These are phyloP conservation scores for Chenopodium berlandieri DNA, from an alignment of 148 eudicot genomes.

Conservation along the genomic window DNA sequence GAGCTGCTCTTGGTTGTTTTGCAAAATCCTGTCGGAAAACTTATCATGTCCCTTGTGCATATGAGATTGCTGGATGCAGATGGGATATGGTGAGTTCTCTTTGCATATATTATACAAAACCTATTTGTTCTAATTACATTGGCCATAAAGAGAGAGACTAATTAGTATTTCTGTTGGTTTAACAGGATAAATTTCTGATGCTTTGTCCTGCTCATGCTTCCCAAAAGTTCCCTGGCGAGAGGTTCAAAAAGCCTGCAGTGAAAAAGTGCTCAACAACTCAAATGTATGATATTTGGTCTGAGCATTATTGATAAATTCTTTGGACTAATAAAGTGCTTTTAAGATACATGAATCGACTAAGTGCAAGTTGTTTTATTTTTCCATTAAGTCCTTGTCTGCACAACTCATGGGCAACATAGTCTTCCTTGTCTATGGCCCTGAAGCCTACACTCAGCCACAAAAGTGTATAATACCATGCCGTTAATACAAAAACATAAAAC, in stretches of 20 bases:
- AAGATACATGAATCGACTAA: neutral
- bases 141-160: neutral
- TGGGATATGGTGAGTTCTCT: slow-evolving; percentile 72
- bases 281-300: slow-evolving; percentile 37
- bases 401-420: neutral
- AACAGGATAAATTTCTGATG: slow-evolving; percentile 63
- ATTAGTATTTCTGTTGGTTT: slow-evolving; percentile 5
- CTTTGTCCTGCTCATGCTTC: slow-evolving; percentile 68
- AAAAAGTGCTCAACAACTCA: slow-evolving; percentile 34
- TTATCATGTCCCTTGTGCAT: slow-evolving; percentile 86
- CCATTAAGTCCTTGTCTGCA: neutral
- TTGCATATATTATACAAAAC: neutral
- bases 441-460: neutral
- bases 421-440: neutral
- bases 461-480: neutral
- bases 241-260: slow-evolving; percentile 37
- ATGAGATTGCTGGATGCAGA: slow-evolving; percentile 55
- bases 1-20: slow-evolving; percentile 93
- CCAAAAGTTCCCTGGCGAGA: slow-evolving; percentile 73
- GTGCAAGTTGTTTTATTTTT: neutral
- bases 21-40: slow-evolving; percentile 68
- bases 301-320: neutral
- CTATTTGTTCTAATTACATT: neutral
- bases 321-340: neutral
- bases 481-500: neutral